Conservation (phyloP, 805 yeast species). For the Saccharomycopsis babjevae region DNA sequence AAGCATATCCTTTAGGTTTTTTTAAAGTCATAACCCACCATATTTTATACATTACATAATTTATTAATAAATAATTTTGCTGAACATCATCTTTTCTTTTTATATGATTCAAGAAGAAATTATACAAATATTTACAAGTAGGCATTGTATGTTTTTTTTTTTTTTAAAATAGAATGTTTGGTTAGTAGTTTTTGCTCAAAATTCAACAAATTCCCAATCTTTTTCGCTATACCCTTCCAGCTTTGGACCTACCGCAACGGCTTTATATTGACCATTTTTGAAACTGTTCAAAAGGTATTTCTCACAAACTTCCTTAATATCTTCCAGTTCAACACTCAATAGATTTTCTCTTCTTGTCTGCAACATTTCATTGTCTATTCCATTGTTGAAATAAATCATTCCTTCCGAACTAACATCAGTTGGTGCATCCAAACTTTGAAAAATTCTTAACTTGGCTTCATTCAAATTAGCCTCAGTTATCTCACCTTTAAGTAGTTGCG, state of each 20-base stretch:
- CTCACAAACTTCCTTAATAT: slow-evolving; percentile 55
- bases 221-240: slow-evolving; percentile 16
- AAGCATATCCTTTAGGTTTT: slow-evolving; percentile 44
- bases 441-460: slow-evolving; percentile 83
- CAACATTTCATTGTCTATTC: slow-evolving; percentile 66
- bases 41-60: not conserved
- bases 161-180: not conserved
- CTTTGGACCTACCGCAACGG: slow-evolving; percentile 38
- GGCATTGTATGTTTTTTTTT: not conserved
- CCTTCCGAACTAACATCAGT: slow-evolving; percentile 75
- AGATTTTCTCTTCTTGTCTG: slow-evolving; percentile 71
- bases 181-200: not conserved
- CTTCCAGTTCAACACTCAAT: slow-evolving; percentile 53
- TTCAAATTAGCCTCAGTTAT: slow-evolving; percentile 63
- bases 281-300: slow-evolving; percentile 39
- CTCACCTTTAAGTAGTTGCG: slow-evolving; percentile 35
- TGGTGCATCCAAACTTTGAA: slow-evolving; percentile 90
- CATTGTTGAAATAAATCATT: slow-evolving; percentile 49
- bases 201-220: slow-evolving; percentile 13
- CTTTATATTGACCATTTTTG: slow-evolving; percentile 18
- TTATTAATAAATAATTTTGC: not conserved
- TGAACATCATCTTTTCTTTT: not conserved
- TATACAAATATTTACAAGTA: not conserved
- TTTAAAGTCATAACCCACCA: not conserved
- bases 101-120: not conserved